A percentile compares a stretch with the other conserved stretches of the same genome.
Evolutionary conservation across 2,329 filamentous ascomycete genomes (phyloP).

Genomic region (Exophiala calicioides): DNA sequence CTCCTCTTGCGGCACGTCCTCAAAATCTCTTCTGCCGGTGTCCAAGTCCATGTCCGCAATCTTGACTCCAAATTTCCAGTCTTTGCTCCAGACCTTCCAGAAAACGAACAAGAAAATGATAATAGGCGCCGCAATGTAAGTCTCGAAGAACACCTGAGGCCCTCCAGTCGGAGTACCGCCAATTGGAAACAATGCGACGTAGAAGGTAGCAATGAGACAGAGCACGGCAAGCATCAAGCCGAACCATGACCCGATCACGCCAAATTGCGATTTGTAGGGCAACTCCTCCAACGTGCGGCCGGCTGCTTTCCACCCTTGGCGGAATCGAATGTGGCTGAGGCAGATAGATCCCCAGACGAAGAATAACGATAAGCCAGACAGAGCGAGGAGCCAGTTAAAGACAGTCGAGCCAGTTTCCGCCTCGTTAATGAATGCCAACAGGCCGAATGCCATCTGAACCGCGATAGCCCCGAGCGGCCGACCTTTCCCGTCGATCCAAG

Average conservation of each 20-base stretch:
- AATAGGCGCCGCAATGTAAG: slow-evolving; percentile 50
- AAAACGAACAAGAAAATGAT: slow-evolving; percentile 43
- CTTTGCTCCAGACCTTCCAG: slow-evolving; percentile 38
- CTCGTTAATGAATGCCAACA: slow-evolving; percentile 75
- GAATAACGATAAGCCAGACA: slow-evolving; percentile 72
- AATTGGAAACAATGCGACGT: slow-evolving; percentile 78
- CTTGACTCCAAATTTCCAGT: slow-evolving; percentile 15
- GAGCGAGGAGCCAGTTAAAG: slow-evolving; percentile 78
- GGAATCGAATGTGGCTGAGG: slow-evolving; percentile 80
- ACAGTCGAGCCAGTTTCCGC: slow-evolving; percentile 45
- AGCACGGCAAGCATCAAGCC: slow-evolving; percentile 74
- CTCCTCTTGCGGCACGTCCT: no score
- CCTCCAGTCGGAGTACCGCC: slow-evolving; percentile 42
- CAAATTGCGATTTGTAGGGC: slow-evolving; percentile 77
- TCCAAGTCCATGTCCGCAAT: slow-evolving; percentile 21
- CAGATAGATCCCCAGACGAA: slow-evolving; percentile 63
- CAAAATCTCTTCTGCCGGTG: no score
- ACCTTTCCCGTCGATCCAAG: slow-evolving; percentile 79
- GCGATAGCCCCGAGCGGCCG: slow-evolving; percentile 74
- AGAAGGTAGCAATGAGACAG: slow-evolving; percentile 81
- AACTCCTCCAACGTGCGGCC: slow-evolving; percentile 74
- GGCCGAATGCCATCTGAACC: slow-evolving; percentile 65
- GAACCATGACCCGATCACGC: slow-evolving; percentile 75
- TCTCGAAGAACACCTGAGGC: slow-evolving; percentile 48
- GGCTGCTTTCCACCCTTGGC: slow-evolving; percentile 70